A percentile compares a stretch with the other conserved stretches of the same genome.
Evolutionary conservation across 768 basidiomycete species (phyloP).

Genomic region (Boletellus ananas): DNA sequence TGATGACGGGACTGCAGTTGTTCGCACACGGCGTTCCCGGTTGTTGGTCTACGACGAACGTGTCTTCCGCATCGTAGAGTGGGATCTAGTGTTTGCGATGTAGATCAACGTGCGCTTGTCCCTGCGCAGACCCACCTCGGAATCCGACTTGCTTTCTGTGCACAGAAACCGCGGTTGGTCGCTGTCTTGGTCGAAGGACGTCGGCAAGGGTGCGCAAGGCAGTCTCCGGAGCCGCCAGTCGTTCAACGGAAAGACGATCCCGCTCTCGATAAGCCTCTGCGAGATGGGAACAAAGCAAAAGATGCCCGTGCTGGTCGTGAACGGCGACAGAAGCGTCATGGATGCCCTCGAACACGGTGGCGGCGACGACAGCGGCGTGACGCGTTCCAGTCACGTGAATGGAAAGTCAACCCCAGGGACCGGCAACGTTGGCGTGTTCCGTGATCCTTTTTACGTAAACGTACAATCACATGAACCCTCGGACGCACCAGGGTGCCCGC

Average conservation of each 20-base stretch:
- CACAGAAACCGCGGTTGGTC: not conserved
- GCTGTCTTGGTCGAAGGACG: not conserved
- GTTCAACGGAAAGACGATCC: slow-evolving; percentile 12
- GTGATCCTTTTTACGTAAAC: too few species aligned
- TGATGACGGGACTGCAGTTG: not conserved
- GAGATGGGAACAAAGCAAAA: slow-evolving; percentile 27
- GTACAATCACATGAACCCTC: too few species aligned
- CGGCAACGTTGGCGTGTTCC: too few species aligned
- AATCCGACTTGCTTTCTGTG: not conserved
- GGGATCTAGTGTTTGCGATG: not conserved
- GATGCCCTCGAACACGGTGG: not conserved
- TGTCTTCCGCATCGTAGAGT: not conserved
- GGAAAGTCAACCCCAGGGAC: slow-evolving; percentile 14
- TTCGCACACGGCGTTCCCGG: not conserved
- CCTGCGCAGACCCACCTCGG: slow-evolving; percentile 2
- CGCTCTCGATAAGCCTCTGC: slow-evolving; percentile 22
- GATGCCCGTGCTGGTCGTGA: slow-evolving; percentile 22
- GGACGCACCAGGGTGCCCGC: too few species aligned
- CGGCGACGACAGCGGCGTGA: too few species aligned
- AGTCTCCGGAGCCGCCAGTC: slow-evolving; percentile 5
- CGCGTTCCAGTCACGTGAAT: slow-evolving; percentile 20
- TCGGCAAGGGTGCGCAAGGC: not conserved
- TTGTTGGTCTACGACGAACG: not conserved
- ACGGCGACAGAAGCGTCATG: slow-evolving; percentile 19
- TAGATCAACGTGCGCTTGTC: not conserved